phyloP scores from a whole-genome alignment of 2,329 filamentous ascomycete genomes.

The Neoscytalidium dimidiatum region DNA sequence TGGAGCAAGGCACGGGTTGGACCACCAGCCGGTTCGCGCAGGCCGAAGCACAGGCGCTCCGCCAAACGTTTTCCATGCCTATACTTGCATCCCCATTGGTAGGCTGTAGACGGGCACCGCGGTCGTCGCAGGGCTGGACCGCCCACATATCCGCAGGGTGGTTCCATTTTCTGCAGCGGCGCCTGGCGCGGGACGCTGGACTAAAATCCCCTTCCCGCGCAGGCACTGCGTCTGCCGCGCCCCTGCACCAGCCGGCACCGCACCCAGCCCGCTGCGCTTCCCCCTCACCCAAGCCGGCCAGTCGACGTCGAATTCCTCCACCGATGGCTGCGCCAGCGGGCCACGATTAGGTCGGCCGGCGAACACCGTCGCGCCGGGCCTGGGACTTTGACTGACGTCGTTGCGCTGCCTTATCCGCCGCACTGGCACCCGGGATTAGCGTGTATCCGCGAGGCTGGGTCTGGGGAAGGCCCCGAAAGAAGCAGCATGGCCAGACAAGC shows the following conservation, averaged over 20 bases:
- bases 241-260: not conserved
- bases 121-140: not conserved
- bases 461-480: constrained; percentile 8
- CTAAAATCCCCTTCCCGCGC: not conserved
- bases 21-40: not conserved
- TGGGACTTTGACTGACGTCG: constrained; percentile 7
- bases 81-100: not conserved
- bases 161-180: not conserved
- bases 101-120: too few species aligned
- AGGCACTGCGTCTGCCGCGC: not conserved
- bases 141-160: not conserved
- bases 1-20: not conserved
- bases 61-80: constrained; percentile 11
- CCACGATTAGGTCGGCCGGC: not conserved
- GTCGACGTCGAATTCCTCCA: not conserved
- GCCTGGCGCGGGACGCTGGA: not conserved
- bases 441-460: not conserved
- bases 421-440: constrained; percentile 8
- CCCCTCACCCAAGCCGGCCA: not conserved
- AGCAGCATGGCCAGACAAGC: not conserved
- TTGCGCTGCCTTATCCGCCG: constrained; percentile 8
- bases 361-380: not conserved
- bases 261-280: not conserved
- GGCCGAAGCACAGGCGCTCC: constrained; percentile 2
- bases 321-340: not conserved